These are phyloP conservation scores for Globisporangium perplexum DNA, from an alignment of 352 stramenopile genomes.

Conservation along the genomic window DNA sequence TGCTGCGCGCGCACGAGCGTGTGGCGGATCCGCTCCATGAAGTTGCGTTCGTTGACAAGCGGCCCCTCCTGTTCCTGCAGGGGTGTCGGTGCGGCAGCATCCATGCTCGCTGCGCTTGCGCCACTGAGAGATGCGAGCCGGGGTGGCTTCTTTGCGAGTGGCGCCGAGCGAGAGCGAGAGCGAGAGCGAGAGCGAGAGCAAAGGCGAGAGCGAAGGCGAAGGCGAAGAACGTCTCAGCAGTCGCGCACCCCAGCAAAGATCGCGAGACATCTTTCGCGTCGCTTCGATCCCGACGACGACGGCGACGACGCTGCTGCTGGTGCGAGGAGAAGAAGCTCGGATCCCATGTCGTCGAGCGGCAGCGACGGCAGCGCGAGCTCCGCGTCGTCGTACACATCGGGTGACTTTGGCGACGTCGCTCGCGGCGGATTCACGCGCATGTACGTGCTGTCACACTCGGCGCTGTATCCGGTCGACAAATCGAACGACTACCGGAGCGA, in stretches of 20 bases:
- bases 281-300: too few relatives aligned
- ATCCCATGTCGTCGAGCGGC: not conserved
- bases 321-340: too few relatives aligned
- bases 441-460: conserved; percentile 45
- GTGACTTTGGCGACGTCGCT: conserved; percentile 42
- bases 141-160: too few relatives aligned
- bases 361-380: not conserved
- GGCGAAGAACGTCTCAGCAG: too few relatives aligned
- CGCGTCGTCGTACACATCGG: conserved; percentile 47
- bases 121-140: too few relatives aligned
- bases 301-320: too few relatives aligned
- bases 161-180: too few relatives aligned
- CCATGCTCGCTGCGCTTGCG: not conserved
- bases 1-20: not conserved
- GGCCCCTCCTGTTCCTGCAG: not conserved
- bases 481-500: conserved; percentile 19
- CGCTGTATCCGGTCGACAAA: conserved; percentile 21
- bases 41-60: not conserved
- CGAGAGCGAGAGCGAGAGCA: too few relatives aligned
- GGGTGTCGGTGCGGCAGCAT: not conserved
- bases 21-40: not conserved
- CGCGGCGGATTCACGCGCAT: conserved; percentile 56
- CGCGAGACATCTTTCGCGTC: too few relatives aligned
- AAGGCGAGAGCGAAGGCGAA: too few relatives aligned
- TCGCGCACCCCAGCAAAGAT: too few relatives aligned